Base-by-base conservation (phyloP, 805 yeast genomes). In the Clavispora santaluciae region DNA sequence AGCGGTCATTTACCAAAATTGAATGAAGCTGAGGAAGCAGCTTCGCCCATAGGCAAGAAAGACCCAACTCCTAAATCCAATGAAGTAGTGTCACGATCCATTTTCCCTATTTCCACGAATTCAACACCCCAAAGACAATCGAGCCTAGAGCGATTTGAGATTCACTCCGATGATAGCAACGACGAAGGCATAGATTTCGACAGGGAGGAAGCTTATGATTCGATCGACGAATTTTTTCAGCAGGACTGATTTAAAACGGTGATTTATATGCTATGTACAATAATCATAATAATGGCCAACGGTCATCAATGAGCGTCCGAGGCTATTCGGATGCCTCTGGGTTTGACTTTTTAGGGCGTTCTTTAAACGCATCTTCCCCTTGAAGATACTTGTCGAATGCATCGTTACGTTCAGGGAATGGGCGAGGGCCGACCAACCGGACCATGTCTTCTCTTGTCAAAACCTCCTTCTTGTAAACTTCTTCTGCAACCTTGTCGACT, bases 321-420 rank as follows among this genome's bases (percentile, higher is more conserved):
- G 11, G 10, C 16, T 28, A 28, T 28, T 28, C 31, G 10, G 31
- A 28, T 11, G 31, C 6, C 31, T 28, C 40, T 12, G 26, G 30
- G n/a, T 35, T 22, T 8, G 9, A 12, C 38, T 38, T 24, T 33
- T 47, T 41, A 21, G 67, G 63, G 45, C 54, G 56, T 4, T 67
- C 64, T 49, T 64, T 66, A 51, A 64, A 64, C 8, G 73, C 70
- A 50, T 68, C 72, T 24, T 53, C 54, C 5, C 70, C 70, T 52
- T 77, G 86, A 45, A 90, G 67, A 56, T 90, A 90, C 60, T 86
- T 87, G 61, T 88, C 95, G 63, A 90, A 89, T 1, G 95, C 95
- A 57, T 85, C 95, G 55, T 85, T 85, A 58, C 79, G 74, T 56
- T 84, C 87, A 12, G 81, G 78, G 70, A 81, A 85, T 29, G 90